phyloP scores from a whole-genome alignment of 1,284 basidiomycete genomes.

The Trichosporon ovoides region DNA sequence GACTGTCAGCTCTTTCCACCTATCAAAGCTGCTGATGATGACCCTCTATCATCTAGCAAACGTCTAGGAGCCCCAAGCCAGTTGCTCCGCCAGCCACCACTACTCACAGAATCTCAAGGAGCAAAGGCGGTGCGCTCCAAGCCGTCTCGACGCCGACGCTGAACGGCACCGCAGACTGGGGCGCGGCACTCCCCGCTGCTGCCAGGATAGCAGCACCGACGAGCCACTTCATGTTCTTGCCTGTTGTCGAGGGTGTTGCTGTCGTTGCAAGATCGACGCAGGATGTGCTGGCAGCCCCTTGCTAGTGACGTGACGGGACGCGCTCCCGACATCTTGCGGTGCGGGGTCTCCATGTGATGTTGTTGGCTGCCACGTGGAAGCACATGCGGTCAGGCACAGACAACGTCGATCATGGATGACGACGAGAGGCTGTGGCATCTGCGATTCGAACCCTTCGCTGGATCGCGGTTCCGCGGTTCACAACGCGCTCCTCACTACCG shows the following conservation, averaged over 20 bases:
- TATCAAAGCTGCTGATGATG: no score
- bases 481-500: no score
- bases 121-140: constrained; percentile 67
- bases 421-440: no score
- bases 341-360: constrained; percentile 1
- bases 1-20: background rate
- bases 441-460: no score
- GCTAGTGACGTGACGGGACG: constrained; percentile 1
- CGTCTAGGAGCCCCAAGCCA: no score
- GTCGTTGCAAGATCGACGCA: background rate
- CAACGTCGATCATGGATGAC: background rate
- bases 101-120: constrained; percentile 78
- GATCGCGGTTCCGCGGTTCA: no score
- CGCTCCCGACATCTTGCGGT: background rate
- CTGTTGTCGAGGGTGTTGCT: background rate
- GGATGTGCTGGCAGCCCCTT: background rate
- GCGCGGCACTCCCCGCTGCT: constrained; percentile 4
- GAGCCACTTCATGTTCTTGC: constrained; percentile 15
- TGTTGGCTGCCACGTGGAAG: background rate
- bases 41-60: no score
- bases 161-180: constrained; percentile 59
- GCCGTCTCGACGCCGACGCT: constrained; percentile 71
- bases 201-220: constrained; percentile 4
- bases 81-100: no score
- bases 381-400: background rate